phyloP scores from a whole-genome alignment of 2,329 filamentous ascomycete genomes.

The Cadophora sp. region DNA sequence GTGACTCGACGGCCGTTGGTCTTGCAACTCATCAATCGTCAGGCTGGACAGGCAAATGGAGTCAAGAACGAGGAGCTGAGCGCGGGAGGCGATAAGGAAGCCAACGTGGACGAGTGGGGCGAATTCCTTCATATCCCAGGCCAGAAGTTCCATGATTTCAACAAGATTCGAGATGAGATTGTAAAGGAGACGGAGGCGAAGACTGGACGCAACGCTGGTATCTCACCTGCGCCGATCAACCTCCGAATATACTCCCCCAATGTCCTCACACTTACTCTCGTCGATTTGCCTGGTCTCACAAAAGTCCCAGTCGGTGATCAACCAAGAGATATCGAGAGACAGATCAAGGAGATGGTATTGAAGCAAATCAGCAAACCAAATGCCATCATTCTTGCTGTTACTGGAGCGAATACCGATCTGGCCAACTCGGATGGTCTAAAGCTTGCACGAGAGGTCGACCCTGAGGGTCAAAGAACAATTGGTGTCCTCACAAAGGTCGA shows the following conservation, averaged over 20 bases:
- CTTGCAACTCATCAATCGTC: conserved; percentile 95
- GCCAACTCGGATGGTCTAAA: conserved; percentile 98
- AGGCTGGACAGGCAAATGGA: conserved; percentile 74
- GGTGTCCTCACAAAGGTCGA: conserved; percentile 99
- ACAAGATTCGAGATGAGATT: conserved; percentile 98
- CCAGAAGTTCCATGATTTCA: conserved; percentile 97
- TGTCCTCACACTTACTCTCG: conserved; percentile 93
- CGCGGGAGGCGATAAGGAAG: conserved; percentile 78
- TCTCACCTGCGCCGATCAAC: conserved; percentile 96
- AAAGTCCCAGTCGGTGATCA: conserved; percentile 97
- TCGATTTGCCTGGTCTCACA: conserved; percentile 94
- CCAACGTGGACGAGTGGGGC: conserved; percentile 96
- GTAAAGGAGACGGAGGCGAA: conserved; percentile 95
- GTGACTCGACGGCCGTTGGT: conserved; percentile 95
- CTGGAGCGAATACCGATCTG: conserved; percentile 95
- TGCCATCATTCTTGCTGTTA: conserved; percentile 96
- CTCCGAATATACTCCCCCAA: conserved; percentile 98
- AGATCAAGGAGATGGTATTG: conserved; percentile 97
- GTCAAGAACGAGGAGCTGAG: conserved; percentile 68
- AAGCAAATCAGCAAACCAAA: conserved; percentile 99
- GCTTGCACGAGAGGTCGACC: conserved; percentile 94
- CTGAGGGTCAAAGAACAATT: conserved; percentile 96
- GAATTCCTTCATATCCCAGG: conserved; percentile 98
- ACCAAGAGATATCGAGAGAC: conserved; percentile 93
- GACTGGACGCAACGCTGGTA: conserved; percentile 94